phyloP scores from a whole-genome alignment of 2,329 filamentous ascomycete genomes.

The Exophiala spinifera region DNA sequence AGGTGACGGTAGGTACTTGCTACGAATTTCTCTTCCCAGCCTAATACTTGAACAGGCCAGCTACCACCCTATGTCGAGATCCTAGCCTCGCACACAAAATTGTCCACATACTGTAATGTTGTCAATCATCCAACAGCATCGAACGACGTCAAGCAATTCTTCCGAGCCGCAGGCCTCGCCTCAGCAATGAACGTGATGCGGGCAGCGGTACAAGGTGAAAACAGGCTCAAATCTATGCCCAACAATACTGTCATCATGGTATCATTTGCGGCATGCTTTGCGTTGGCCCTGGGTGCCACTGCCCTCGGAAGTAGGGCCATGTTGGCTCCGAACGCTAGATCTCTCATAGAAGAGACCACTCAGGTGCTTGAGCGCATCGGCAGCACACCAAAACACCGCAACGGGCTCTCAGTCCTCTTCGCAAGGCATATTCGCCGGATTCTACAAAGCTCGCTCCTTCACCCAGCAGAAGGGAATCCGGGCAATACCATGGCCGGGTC shows the following conservation, averaged over 20 bases:
- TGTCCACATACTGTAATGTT: conserved; percentile 72
- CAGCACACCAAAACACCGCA: conserved; percentile 61
- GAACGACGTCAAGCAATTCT: conserved; percentile 67
- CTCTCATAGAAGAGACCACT: conserved; percentile 65
- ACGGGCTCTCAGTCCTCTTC: conserved; percentile 62
- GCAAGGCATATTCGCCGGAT: conserved; percentile 51
- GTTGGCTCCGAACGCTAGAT: conserved; percentile 60
- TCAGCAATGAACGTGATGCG: conserved; percentile 73
- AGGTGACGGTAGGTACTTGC: conserved; percentile 44
- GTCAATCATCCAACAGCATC: conserved; percentile 72
- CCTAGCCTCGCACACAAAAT: conserved; percentile 66
- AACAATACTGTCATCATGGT: conserved; percentile 80
- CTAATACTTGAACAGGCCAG: not conserved
- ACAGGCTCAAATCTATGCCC: conserved; percentile 69
- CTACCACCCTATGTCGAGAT: conserved; percentile 74
- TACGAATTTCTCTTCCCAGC: too few species aligned
- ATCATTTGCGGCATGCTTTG: conserved; percentile 69
- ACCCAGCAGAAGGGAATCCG: conserved; percentile 11
- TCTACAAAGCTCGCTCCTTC: conserved; percentile 23
- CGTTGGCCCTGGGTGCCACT: conserved; percentile 58
- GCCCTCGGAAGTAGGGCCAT: conserved; percentile 55
- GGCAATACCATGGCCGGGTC: not conserved
- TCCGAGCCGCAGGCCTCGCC: conserved; percentile 67
- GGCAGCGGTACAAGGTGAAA: conserved; percentile 68
- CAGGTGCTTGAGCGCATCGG: conserved; percentile 68